Evolutionary conservation across 257 asterid genomes (phyloP).

Genomic region (Datura wrightii): DNA sequence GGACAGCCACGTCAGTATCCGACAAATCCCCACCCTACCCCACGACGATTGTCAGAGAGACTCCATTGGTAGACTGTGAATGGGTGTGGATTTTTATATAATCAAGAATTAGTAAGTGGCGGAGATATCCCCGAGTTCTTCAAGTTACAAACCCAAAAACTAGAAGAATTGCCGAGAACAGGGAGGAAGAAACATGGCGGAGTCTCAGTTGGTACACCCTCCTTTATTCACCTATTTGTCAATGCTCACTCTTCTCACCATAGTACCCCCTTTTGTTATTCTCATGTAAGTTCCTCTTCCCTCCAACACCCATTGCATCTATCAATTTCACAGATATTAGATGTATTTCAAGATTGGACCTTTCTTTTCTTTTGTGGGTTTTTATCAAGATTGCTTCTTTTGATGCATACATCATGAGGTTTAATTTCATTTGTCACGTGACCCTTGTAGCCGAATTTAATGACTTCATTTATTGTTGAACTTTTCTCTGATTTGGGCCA

Average conservation of each 20-base stretch:
- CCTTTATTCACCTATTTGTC: conserved; percentile 81
- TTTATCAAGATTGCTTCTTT: background rate
- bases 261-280: conserved; percentile 94
- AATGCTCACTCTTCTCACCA: conserved; percentile 75
- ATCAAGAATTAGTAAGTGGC: conserved; percentile 1
- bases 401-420: background rate
- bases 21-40: background rate
- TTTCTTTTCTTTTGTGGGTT: background rate
- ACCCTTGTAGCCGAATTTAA: background rate
- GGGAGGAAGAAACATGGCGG: conserved; percentile 48
- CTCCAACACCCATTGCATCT: background rate
- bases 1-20: background rate
- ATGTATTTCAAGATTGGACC: background rate
- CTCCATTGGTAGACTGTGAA: background rate
- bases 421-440: background rate
- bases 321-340: background rate
- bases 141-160: background rate
- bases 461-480: background rate
- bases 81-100: background rate
- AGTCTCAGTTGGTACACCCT: conserved; percentile 71
- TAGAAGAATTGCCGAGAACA: background rate
- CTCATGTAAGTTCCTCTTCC: conserved; percentile 60
- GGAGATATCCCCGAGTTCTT: background rate
- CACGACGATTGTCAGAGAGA: background rate
- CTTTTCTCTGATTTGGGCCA: background rate